Conservation (phyloP, 2,329 filamentous ascomycete species). For the Septoria linicola region DNA sequence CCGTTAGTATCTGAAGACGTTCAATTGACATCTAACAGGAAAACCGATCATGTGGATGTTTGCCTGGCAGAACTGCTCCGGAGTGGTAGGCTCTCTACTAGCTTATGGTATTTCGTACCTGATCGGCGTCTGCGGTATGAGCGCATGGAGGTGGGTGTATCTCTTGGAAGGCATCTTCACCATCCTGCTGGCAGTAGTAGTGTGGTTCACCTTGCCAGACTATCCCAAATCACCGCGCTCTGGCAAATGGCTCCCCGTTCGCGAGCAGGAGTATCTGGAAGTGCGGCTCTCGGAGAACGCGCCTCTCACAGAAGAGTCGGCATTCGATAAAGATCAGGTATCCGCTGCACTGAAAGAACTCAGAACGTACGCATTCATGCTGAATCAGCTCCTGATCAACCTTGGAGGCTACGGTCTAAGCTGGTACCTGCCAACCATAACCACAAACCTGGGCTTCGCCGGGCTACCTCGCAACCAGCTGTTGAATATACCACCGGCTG, state of each 20-base stretch:
- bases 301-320: constrained; percentile 46
- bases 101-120: constrained; percentile 47
- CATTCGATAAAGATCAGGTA: constrained; percentile 59
- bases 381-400: constrained; percentile 60
- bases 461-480: constrained; percentile 49
- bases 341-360: constrained; percentile 50
- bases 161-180: constrained; percentile 62
- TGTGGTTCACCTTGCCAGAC: constrained; percentile 49
- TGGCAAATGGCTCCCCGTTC: constrained; percentile 52
- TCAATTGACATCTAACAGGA: too few relatives aligned
- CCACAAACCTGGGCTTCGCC: constrained; percentile 62
- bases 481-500: constrained; percentile 44
- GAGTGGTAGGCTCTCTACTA: constrained; percentile 24
- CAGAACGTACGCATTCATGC: constrained; percentile 42
- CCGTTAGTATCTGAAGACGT: too few relatives aligned
- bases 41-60: constrained; percentile 28
- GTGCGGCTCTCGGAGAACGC: constrained; percentile 43
- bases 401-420: constrained; percentile 54
- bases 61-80: constrained; percentile 46
- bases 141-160: constrained; percentile 56
- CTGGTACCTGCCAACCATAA: constrained; percentile 51
- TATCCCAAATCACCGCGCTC: constrained; percentile 49
- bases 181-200: constrained; percentile 45
- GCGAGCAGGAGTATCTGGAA: constrained; percentile 52
- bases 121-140: constrained; percentile 48